Conservation (phyloP, 306 rosid species). For the Sindora glabra region DNA sequence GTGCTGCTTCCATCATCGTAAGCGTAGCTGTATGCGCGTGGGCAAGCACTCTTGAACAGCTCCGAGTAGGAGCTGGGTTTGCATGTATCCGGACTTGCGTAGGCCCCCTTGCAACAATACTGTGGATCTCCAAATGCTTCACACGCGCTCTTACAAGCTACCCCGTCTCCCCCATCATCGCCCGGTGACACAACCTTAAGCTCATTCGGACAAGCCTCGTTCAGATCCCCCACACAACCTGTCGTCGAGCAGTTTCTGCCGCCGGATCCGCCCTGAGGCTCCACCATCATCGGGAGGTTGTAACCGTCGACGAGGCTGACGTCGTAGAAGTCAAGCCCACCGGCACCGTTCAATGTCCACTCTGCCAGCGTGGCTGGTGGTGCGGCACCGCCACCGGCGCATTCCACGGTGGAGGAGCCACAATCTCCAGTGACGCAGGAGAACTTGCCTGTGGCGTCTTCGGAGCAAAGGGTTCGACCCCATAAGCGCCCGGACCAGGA, state of each 20-base stretch:
- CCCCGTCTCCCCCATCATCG: slow-evolving; percentile 20
- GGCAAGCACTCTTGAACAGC: slow-evolving; percentile 68
- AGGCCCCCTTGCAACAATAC: slow-evolving; percentile 81
- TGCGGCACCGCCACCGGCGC: slow-evolving; percentile 40
- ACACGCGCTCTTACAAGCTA: slow-evolving; percentile 90
- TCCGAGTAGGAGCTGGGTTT: slow-evolving; percentile 65
- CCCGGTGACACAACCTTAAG: slow-evolving; percentile 26
- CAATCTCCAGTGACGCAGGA: slow-evolving; percentile 75
- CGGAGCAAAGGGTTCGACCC: slow-evolving; percentile 66
- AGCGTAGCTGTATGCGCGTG: slow-evolving; percentile 82
- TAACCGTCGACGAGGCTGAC: slow-evolving; percentile 91
- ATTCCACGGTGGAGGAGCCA: slow-evolving; percentile 51
- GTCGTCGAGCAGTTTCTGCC: slow-evolving; percentile 61
- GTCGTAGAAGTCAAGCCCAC: slow-evolving; percentile 74
- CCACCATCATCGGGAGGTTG: slow-evolving; percentile 64
- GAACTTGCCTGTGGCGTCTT: slow-evolving; percentile 48
- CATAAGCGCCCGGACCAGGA: slow-evolving; percentile 90
- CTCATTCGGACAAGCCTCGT: slow-evolving; percentile 61
- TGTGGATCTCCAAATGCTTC: slow-evolving; percentile 75
- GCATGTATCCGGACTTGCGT: slow-evolving; percentile 53
- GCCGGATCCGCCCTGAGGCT: slow-evolving; percentile 39
- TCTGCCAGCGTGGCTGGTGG: slow-evolving; percentile 76
- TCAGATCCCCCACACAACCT: slow-evolving; percentile 61
- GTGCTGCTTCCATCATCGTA: slow-evolving; percentile 85
- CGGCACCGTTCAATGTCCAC: slow-evolving; percentile 62